Percentiles rank a stretch among this genome's conserved stretches.
Evolutionary conservation across 371 early-diverging fungal species (phyloP).

Genomic region (Choanephora cucurbitarum): DNA sequence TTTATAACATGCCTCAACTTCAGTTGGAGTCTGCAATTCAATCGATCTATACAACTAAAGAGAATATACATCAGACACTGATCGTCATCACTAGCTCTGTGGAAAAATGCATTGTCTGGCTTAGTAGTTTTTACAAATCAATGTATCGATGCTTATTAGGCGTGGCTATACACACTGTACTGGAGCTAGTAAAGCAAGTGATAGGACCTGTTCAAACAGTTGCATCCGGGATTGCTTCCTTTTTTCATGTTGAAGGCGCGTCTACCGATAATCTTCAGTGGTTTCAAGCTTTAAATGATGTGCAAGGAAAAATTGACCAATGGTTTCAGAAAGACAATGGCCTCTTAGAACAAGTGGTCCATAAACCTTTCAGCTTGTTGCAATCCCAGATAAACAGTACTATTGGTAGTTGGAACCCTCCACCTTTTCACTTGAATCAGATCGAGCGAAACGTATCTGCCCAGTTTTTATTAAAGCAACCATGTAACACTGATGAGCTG

Average conservation of each 20-base stretch:
- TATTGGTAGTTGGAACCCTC: conserved; percentile 13
- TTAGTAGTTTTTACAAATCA: conserved; percentile 38
- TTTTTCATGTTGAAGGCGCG: conserved; percentile 1
- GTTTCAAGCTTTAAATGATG: conserved; percentile 21
- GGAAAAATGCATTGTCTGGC: conserved; percentile 28
- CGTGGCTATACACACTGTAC: conserved; percentile 30
- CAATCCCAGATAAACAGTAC: conserved; percentile 24
- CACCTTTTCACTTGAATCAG: background rate
- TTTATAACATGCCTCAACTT: conserved; percentile 15
- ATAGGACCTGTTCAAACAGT: conserved; percentile 32
- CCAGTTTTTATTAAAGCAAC: background rate
- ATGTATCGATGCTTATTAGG: conserved; percentile 41
- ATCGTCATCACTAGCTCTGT: conserved; percentile 11
- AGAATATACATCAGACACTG: conserved; percentile 26
- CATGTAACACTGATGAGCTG: conserved; percentile 1
- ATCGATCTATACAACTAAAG: conserved; percentile 16
- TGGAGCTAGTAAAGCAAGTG: conserved; percentile 25
- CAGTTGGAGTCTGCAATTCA: conserved; percentile 5
- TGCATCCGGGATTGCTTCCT: conserved; percentile 23
- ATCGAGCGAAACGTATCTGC: background rate
- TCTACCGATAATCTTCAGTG: conserved; percentile 9
- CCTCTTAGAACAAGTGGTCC: conserved; percentile 16
- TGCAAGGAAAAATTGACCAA: conserved; percentile 25
- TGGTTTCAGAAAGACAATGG: conserved; percentile 28
- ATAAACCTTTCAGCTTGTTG: conserved; percentile 28